Conservation (phyloP, 2,329 filamentous ascomycete species). For the Xylaria sp. region DNA sequence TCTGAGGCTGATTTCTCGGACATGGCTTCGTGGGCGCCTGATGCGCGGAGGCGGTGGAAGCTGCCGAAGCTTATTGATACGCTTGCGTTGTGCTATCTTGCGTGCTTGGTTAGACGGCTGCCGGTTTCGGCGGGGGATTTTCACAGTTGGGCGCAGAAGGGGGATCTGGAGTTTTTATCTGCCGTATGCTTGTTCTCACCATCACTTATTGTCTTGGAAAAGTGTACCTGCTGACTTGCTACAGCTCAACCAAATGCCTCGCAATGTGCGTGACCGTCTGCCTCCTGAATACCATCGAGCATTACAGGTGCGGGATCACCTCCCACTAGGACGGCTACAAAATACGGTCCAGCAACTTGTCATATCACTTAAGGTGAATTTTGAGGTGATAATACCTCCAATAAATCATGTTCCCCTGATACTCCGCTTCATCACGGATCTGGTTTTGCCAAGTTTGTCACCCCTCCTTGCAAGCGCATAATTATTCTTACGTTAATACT, state of each 20-base stretch:
- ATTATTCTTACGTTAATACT: slow-evolving; percentile 36
- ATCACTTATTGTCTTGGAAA: too few relatives aligned
- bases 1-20: slow-evolving; percentile 46
- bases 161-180: slow-evolving; percentile 77
- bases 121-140: slow-evolving; percentile 82
- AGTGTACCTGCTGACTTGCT: slow-evolving; percentile 22
- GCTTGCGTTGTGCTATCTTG: slow-evolving; percentile 83
- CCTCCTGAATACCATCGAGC: slow-evolving; percentile 69
- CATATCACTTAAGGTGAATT: slow-evolving; percentile 72
- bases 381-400: slow-evolving; percentile 76
- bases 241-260: slow-evolving; percentile 68
- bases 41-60: slow-evolving; percentile 61
- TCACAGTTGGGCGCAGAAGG: slow-evolving; percentile 71
- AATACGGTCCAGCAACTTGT: slow-evolving; percentile 69
- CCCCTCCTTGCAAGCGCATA: background rate
- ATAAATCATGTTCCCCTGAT: slow-evolving; percentile 77
- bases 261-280: slow-evolving; percentile 72
- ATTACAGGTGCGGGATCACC: slow-evolving; percentile 63
- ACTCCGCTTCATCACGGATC: slow-evolving; percentile 74
- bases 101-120: slow-evolving; percentile 76
- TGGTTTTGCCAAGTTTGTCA: slow-evolving; percentile 76
- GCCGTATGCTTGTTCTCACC: slow-evolving; percentile 61
- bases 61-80: slow-evolving; percentile 79
- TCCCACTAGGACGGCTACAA: slow-evolving; percentile 71
- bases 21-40: slow-evolving; percentile 56